Conservation (phyloP, 2,329 filamentous ascomycete species). For the Fusarium ambrosium region DNA sequence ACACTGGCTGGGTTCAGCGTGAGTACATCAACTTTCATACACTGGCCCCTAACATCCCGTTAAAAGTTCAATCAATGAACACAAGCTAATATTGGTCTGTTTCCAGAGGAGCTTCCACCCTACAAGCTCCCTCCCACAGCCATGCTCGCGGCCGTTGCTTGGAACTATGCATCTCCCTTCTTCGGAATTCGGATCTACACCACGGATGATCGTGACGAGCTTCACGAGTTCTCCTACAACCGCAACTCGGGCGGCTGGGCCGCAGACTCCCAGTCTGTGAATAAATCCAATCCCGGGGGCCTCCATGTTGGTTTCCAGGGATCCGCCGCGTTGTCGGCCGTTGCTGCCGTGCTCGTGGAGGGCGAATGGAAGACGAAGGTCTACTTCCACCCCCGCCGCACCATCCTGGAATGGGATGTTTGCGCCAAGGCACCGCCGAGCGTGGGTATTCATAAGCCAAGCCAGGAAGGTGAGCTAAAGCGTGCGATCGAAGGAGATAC, state of each 20-base stretch:
- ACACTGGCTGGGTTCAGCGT: background rate
- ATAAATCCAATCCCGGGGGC: background rate
- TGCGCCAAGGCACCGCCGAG: background rate
- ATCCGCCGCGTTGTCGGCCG: background rate
- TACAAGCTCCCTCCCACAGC: background rate
- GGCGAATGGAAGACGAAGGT: background rate
- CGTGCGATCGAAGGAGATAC: background rate
- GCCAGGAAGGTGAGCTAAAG: background rate
- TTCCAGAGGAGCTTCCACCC: background rate
- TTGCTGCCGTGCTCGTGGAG: background rate
- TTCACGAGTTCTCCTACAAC: background rate
- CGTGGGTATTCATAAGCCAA: background rate
- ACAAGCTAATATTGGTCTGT: background rate
- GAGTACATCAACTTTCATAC: background rate
- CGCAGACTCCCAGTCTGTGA: background rate
- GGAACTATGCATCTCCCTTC: background rate
- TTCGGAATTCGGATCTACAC: background rate
- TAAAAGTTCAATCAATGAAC: background rate
- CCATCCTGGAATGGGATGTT: background rate
- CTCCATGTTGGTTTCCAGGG: background rate
- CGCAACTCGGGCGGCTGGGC: background rate
- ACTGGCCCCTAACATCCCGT: no score
- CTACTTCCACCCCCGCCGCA: background rate
- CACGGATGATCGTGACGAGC: background rate
- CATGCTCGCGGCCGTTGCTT: background rate